Evolutionary conservation across 169 alveolate species (phyloP).

Genomic region (Plasmodium ovale): DNA sequence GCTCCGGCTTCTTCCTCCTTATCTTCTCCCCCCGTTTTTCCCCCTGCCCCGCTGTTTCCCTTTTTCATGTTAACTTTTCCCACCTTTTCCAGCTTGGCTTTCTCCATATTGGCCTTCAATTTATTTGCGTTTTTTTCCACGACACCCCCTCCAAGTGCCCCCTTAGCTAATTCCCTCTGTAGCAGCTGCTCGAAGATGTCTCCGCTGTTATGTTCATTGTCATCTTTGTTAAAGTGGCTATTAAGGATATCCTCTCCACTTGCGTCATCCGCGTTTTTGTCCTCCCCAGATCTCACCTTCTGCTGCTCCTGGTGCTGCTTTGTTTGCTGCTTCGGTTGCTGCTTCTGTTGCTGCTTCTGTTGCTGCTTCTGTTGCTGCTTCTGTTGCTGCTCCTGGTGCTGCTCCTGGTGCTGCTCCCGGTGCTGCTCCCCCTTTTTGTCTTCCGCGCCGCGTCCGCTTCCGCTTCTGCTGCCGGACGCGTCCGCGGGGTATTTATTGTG

Average conservation of each 20-base stretch:
- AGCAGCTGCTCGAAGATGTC: constrained; percentile 69
- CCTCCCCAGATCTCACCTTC: not conserved
- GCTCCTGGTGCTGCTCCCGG: no score
- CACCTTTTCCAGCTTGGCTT: not conserved
- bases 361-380: not conserved
- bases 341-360: not conserved
- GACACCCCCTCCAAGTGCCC: constrained; percentile 74
- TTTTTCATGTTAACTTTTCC: not conserved
- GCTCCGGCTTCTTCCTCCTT: not conserved
- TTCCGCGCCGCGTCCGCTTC: no score
- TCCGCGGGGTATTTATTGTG: no score
- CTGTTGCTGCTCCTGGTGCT: no score
- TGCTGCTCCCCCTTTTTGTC: no score
- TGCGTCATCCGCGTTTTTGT: not conserved
- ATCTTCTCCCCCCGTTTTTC: not conserved
- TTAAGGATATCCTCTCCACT: constrained; percentile 23
- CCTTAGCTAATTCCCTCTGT: constrained; percentile 75
- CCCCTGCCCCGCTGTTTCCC: not conserved
- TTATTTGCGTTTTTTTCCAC: constrained; percentile 47
- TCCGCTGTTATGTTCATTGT: constrained; percentile 36
- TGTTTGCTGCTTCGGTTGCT: no score
- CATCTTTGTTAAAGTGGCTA: constrained; percentile 27
- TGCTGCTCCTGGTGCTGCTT: not conserved
- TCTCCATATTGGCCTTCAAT: not conserved
- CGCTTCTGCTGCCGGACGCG: no score